Conservation (phyloP, 176 grass and related monocot genomes). For the Typha latifolia region DNA sequence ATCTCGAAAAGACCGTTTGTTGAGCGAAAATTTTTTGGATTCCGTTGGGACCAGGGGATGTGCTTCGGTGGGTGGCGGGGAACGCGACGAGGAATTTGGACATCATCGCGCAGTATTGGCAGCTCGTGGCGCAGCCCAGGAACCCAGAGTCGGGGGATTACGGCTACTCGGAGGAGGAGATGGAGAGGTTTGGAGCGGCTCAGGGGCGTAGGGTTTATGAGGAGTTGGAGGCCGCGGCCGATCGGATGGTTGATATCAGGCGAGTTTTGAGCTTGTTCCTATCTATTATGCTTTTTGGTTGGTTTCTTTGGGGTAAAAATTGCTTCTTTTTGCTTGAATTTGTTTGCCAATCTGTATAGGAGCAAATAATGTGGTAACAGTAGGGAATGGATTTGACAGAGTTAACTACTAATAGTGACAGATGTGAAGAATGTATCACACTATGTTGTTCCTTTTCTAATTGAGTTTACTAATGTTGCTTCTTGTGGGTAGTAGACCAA, state of each 20-base stretch:
- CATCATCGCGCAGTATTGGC: constrained; percentile 82
- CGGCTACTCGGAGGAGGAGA: constrained; percentile 60
- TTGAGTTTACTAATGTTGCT: too few species aligned
- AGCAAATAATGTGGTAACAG: too few species aligned
- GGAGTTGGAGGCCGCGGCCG: constrained; percentile 55
- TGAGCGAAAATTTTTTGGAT: background rate
- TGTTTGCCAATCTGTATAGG: too few species aligned
- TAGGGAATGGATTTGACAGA: too few species aligned
- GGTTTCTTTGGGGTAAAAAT: too few species aligned
- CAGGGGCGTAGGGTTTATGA: constrained; percentile 52
- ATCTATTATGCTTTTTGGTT: too few species aligned
- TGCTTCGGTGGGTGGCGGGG: constrained; percentile 79
- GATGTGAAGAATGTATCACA: too few species aligned
- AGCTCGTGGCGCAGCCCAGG: constrained; percentile 45
- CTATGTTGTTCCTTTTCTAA: too few species aligned
- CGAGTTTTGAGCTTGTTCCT: background rate
- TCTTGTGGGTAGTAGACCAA: too few species aligned
- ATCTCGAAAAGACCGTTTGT: background rate
- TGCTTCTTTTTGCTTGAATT: too few species aligned
- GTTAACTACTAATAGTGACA: too few species aligned
- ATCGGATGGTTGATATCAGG: constrained; percentile 72
- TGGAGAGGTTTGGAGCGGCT: constrained; percentile 59
- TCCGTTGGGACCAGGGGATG: constrained; percentile 38
- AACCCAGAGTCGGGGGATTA: constrained; percentile 73
- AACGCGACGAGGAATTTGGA: constrained; percentile 65